Evolutionary conservation across 495 filamentous ascomycete genomes (phyloP).

Genomic region (Hypoxylon lienhwacheense): DNA sequence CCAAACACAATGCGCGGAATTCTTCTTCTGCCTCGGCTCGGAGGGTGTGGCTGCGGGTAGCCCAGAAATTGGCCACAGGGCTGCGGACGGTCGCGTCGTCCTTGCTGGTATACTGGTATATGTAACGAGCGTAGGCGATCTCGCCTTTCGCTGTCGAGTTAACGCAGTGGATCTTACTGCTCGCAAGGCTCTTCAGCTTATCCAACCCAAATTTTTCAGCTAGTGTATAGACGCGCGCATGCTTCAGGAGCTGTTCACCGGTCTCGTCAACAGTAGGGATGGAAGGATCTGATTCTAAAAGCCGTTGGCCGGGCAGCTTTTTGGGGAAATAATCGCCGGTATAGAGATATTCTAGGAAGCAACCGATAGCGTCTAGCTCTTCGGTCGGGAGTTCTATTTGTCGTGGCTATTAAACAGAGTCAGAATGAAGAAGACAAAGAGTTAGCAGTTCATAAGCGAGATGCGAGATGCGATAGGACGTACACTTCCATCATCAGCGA

Average conservation of each 20-base stretch:
- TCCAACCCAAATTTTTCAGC: slow-evolving; percentile 77
- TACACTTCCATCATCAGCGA: slow-evolving; percentile 56
- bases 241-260: slow-evolving; percentile 76
- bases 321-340: slow-evolving; percentile 85
- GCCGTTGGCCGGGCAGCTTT: slow-evolving; percentile 56
- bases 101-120: slow-evolving; percentile 73
- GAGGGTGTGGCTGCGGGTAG: slow-evolving; percentile 73
- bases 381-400: slow-evolving; percentile 69
- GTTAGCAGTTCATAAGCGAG: not conserved
- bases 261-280: slow-evolving; percentile 65
- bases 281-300: slow-evolving; percentile 60
- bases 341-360: slow-evolving; percentile 91
- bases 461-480: slow-evolving; percentile 16
- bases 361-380: slow-evolving; percentile 78
- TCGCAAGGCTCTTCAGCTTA: slow-evolving; percentile 73
- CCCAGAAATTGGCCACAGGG: slow-evolving; percentile 91
- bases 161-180: slow-evolving; percentile 86
- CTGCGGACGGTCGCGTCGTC: slow-evolving; percentile 74
- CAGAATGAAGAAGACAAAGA: not conserved
- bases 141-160: slow-evolving; percentile 83
- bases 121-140: slow-evolving; percentile 85
- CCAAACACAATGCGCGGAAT: slow-evolving; percentile 79
- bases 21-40: slow-evolving; percentile 80
- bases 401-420: slow-evolving; percentile 51
- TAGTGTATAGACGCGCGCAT: slow-evolving; percentile 86